Evolutionary conservation across 1,284 basidiomycete species (phyloP).

Genomic region (Trametes versicolor): DNA sequence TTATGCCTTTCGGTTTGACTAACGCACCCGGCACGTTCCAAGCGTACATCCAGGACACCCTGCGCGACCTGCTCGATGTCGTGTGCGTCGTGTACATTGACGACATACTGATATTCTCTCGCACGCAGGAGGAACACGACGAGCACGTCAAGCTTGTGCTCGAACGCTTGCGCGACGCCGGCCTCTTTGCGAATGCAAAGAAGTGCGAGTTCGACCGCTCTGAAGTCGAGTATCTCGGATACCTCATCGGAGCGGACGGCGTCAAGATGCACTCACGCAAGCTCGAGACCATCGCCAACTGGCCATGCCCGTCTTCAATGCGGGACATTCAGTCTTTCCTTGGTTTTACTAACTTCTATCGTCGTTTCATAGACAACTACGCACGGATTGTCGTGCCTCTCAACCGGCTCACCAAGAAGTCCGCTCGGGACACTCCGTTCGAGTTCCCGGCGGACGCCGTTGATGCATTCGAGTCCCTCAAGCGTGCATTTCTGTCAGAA

Average conservation of each 20-base stretch:
- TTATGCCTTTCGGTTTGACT: constrained; percentile 24
- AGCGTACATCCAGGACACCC: constrained; percentile 26
- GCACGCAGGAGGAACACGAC: constrained; percentile 37
- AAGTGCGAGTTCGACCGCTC: constrained; percentile 51
- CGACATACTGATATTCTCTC: constrained; percentile 41
- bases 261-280: constrained; percentile 54
- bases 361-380: constrained; percentile 51
- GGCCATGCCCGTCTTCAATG: constrained; percentile 48
- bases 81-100: constrained; percentile 40
- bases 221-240: constrained; percentile 53
- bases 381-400: constrained; percentile 41
- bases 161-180: constrained; percentile 7
- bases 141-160: constrained; percentile 34
- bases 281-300: constrained; percentile 47
- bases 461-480: constrained; percentile 42
- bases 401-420: constrained; percentile 40
- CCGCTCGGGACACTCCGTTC: constrained; percentile 24
- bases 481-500: constrained; percentile 40
- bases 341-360: constrained; percentile 53
- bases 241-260: constrained; percentile 44
- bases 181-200: constrained; percentile 39
- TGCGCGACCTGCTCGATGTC: constrained; percentile 17
- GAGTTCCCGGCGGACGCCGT: constrained; percentile 2
- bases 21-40: constrained; percentile 28
- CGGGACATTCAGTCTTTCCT: constrained; percentile 47